Evolutionary conservation across 495 filamentous ascomycete genomes (phyloP).

Genomic region (Xanthoparmelia taractica): DNA sequence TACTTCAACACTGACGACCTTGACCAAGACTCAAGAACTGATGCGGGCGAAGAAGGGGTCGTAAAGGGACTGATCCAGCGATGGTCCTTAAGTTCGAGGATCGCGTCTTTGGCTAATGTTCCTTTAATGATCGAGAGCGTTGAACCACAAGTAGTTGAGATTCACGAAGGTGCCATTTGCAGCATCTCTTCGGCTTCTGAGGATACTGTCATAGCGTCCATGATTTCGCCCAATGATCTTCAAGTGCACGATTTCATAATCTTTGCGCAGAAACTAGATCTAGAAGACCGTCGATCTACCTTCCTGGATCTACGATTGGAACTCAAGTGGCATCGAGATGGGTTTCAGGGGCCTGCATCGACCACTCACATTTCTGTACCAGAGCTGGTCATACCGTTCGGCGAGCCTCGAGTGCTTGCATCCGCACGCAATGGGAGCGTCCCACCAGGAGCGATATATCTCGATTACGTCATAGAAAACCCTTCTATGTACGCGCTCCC

Average conservation of each 20-base stretch:
- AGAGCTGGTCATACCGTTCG: slow-evolving; percentile 66
- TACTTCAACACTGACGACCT: slow-evolving; percentile 54
- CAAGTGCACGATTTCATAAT: slow-evolving; percentile 64
- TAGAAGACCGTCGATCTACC: slow-evolving; percentile 72
- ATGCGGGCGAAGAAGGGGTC: slow-evolving; percentile 13
- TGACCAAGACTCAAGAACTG: slow-evolving; percentile 30
- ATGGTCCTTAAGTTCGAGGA: slow-evolving; percentile 65
- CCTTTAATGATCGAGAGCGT: slow-evolving; percentile 59
- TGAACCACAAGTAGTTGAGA: slow-evolving; percentile 46
- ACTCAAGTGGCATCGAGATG: slow-evolving; percentile 63
- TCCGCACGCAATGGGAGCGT: slow-evolving; percentile 40
- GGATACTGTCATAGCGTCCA: slow-evolving; percentile 29
- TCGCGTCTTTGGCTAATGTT: slow-evolving; percentile 70
- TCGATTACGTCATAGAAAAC: slow-evolving; percentile 79
- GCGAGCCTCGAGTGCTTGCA: slow-evolving; percentile 82
- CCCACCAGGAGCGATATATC: slow-evolving; percentile 40
- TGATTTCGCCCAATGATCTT: slow-evolving; percentile 54
- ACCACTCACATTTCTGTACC: slow-evolving; percentile 62
- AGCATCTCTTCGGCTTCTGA: slow-evolving; percentile 34
- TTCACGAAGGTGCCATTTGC: slow-evolving; percentile 48
- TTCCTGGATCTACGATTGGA: slow-evolving; percentile 66
- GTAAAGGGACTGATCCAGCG: slow-evolving; percentile 61
- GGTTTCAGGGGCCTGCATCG: slow-evolving; percentile 38
- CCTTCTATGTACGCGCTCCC: slow-evolving; percentile 89
- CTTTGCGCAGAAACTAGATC: slow-evolving; percentile 57